Percentiles rank a stretch among this genome's conserved stretches.
Conservation (phyloP, 495 filamentous ascomycete genomes). For the Bathelium albidoporum region DNA sequence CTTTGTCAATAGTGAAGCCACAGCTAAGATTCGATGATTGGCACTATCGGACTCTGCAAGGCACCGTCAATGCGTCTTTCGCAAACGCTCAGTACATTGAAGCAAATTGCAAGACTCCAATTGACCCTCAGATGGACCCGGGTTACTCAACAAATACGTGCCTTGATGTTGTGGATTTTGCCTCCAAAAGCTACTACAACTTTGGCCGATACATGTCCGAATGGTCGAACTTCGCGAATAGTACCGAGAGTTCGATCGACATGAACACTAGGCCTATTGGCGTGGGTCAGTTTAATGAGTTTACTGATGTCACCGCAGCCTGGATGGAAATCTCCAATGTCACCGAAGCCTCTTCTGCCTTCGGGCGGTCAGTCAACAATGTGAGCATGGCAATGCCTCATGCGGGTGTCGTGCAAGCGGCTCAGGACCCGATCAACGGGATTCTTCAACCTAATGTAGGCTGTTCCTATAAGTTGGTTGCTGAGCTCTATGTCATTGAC, state of each 20-base stretch:
- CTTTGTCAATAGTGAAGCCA: constrained; percentile 43
- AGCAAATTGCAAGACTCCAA: constrained; percentile 48
- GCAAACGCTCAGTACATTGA: constrained; percentile 46
- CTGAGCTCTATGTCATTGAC: background rate
- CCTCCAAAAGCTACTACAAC: constrained; percentile 49
- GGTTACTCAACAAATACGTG: constrained; percentile 41
- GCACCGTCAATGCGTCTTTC: constrained; percentile 47
- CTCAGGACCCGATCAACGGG: constrained; percentile 44
- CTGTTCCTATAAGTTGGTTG: background rate
- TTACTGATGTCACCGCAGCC: constrained; percentile 50
- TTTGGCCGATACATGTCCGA: constrained; percentile 36
- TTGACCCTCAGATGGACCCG: constrained; percentile 33
- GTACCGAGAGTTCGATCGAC: constrained; percentile 31
- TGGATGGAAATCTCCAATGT: constrained; percentile 49
- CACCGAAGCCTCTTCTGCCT: constrained; percentile 33
- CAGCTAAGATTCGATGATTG: constrained; percentile 45
- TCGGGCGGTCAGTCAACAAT: constrained; percentile 53
- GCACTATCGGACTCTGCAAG: constrained; percentile 37
- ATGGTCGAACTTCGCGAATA: constrained; percentile 39
- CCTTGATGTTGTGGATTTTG: constrained; percentile 48
- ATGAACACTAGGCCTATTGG: constrained; percentile 40
- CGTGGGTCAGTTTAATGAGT: constrained; percentile 50
- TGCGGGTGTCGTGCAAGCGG: constrained; percentile 51
- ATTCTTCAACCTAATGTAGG: constrained; percentile 49
- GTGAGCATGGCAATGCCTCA: constrained; percentile 68